Percentiles rank a stretch among this genome's conserved stretches.
These are phyloP conservation scores for Syzygium oleosum DNA, from an alignment of 345 rosid genomes.

Conservation along the genomic window DNA sequence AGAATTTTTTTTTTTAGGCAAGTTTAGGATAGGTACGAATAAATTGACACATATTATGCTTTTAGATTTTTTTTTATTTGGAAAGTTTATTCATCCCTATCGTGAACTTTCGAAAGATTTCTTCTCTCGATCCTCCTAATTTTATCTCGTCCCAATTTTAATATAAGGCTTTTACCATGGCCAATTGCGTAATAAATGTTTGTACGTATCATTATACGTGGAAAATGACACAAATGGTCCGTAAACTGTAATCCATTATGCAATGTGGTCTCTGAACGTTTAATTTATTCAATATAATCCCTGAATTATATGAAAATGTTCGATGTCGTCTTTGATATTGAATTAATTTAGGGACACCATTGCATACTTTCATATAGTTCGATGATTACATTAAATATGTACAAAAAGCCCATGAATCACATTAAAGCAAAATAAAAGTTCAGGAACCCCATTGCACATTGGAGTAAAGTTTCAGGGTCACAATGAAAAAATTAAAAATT, in stretches of 20 bases:
- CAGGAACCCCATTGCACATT: fast-evolving
- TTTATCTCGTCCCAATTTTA: neutral
- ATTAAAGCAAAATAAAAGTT: no score
- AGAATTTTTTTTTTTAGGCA: no score
- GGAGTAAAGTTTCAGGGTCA: fast-evolving
- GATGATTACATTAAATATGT: fast-evolving
- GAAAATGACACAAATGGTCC: neutral
- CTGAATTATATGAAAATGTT: fast-evolving
- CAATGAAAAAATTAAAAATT: neutral
- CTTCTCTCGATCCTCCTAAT: neutral
- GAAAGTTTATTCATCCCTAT: no score
- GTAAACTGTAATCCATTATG: no score
- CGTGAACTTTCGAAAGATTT: no score
- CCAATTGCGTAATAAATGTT: no score
- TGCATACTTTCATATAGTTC: fast-evolving
- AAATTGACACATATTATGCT: neutral
- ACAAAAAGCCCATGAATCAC: no score
- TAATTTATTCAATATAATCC: fast-evolving
- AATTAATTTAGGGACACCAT: no score
- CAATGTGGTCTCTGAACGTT: neutral
- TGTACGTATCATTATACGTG: no score
- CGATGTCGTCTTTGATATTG: fast-evolving
- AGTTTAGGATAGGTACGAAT: neutral
- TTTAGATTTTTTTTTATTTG: no score
- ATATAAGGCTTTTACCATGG: neutral